Evolutionary conservation across 495 filamentous ascomycete genomes (phyloP).

Genomic region (Aspergillus saccharolyticus): DNA sequence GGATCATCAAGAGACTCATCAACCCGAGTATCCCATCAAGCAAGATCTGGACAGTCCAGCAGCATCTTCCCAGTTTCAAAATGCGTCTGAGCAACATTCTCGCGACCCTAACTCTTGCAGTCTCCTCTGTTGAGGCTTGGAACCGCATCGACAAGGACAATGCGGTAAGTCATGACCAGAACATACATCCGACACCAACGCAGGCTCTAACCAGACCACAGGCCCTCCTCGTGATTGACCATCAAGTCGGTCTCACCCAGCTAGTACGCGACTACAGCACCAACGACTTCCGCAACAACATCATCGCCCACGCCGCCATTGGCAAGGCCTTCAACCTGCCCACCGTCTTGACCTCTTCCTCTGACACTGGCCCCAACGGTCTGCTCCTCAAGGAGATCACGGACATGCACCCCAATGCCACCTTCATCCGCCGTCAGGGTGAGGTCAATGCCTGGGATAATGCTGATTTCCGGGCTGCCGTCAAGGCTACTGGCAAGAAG

Average conservation of each 20-base stretch:
- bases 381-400: constrained; percentile 64
- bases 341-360: constrained; percentile 64
- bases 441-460: constrained; percentile 84
- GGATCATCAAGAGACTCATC: background rate
- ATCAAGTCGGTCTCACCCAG: constrained; percentile 64
- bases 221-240: constrained; percentile 63
- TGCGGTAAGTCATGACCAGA: constrained; percentile 32
- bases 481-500: constrained; percentile 58
- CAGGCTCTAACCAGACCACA: constrained; percentile 4
- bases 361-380: constrained; percentile 60
- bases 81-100: constrained; percentile 7
- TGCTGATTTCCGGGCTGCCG: constrained; percentile 60
- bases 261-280: constrained; percentile 61
- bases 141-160: constrained; percentile 53
- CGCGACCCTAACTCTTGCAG: background rate
- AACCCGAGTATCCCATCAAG: background rate
- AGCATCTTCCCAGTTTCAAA: background rate
- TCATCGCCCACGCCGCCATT: constrained; percentile 63
- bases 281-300: constrained; percentile 58
- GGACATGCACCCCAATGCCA: constrained; percentile 61
- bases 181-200: background rate
- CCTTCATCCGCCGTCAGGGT: constrained; percentile 63
- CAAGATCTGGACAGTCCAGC: background rate
- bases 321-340: constrained; percentile 65
- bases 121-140: constrained; percentile 24